Evolutionary conservation across 208 protist species (phyloP).

Genomic region (Acanthamoeba culbertsoni): DNA sequence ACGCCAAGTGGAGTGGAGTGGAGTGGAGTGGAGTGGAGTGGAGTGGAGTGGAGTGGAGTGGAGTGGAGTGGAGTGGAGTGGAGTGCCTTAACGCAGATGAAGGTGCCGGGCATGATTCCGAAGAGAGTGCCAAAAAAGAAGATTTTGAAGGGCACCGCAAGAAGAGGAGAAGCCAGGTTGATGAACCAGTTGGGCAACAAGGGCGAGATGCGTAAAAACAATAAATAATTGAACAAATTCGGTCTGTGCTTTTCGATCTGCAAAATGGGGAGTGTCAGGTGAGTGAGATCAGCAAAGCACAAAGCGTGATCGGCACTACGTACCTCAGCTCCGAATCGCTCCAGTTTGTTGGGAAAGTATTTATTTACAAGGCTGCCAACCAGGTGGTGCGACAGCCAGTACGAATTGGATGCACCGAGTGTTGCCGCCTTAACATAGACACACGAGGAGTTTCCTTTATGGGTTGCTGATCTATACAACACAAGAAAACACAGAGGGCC

Average conservation of each 20-base stretch:
- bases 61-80: constrained; percentile 67
- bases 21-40: constrained; percentile 77
- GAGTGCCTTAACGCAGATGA: constrained; percentile 66
- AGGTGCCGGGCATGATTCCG: constrained; percentile 67
- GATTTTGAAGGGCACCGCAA: constrained; percentile 81
- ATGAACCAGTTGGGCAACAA: constrained; percentile 93
- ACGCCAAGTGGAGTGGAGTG: not conserved
- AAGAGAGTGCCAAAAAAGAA: constrained; percentile 87
- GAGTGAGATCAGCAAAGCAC: no score
- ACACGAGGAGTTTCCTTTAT: no score
- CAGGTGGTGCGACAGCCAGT: constrained; percentile 77
- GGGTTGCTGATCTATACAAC: not conserved
- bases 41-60: no score
- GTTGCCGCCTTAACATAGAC: constrained; percentile 70
- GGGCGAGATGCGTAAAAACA: constrained; percentile 91
- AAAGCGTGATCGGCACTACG: no score
- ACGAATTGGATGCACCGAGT: constrained; percentile 74
- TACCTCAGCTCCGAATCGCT: constrained; percentile 71
- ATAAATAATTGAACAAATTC: constrained; percentile 89
- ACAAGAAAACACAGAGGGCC: not conserved
- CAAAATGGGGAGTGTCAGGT: no score
- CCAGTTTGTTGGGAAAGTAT: not conserved
- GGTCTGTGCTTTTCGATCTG: constrained; percentile 80
- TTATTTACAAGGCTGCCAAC: constrained; percentile 71
- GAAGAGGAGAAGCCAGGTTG: constrained; percentile 89